A percentile compares a stretch with the other conserved stretches of the same genome.
Conservation (phyloP, 805 yeast species). For the Priceomyces carsonii region DNA sequence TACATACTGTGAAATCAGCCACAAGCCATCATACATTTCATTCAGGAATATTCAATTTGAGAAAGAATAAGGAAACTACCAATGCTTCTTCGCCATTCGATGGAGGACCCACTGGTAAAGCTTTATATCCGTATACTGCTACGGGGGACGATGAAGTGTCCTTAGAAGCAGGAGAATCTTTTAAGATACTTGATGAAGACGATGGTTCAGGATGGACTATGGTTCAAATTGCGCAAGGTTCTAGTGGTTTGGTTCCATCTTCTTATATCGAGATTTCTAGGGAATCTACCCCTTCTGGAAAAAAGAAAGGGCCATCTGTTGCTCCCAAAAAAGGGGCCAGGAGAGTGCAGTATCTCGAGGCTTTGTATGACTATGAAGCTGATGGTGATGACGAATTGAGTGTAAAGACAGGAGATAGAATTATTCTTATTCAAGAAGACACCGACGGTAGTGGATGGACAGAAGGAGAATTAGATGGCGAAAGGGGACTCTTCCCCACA, state of each 20-base stretch:
- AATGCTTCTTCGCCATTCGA: constrained; percentile 17
- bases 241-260: constrained; percentile 82
- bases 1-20: constrained; percentile 33
- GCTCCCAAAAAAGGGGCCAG: constrained; percentile 77
- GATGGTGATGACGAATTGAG: constrained; percentile 79
- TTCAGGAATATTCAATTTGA: constrained; percentile 38
- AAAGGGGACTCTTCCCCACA: constrained; percentile 57
- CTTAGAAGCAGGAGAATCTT: constrained; percentile 58
- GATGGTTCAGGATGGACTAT: constrained; percentile 94
- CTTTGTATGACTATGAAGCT: constrained; percentile 74
- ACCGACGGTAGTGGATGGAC: constrained; percentile 92
- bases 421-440: constrained; percentile 58
- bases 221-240: constrained; percentile 45
- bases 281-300: constrained; percentile 12
- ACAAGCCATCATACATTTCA: constrained; percentile 29
- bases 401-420: constrained; percentile 70
- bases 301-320: constrained; percentile 72
- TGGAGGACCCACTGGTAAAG: constrained; percentile 41
- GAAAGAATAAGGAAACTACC: constrained; percentile 32
- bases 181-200: constrained; percentile 63
- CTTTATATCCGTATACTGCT: constrained; percentile 65
- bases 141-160: constrained; percentile 75
- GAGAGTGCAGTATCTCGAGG: constrained; percentile 62
- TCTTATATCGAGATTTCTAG: constrained; percentile 58
- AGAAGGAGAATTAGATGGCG: constrained; percentile 64